Conservation (phyloP, 805 yeast species). For the Maudiozyma turicensis region DNA sequence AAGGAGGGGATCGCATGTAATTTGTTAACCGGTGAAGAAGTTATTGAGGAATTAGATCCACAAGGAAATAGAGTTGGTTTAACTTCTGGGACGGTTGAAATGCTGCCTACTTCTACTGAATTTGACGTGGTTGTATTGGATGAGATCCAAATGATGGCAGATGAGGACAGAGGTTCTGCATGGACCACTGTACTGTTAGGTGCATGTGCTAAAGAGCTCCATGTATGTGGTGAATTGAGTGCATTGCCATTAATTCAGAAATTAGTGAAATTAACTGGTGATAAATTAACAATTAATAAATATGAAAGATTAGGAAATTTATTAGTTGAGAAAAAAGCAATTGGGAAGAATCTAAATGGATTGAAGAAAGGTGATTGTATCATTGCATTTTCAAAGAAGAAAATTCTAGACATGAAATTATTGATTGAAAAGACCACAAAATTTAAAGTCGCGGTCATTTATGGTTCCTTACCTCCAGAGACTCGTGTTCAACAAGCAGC, state of each 20-base stretch:
- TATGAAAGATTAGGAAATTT: conserved; percentile 73
- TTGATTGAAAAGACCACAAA: conserved; percentile 55
- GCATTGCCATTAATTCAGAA: conserved; percentile 58
- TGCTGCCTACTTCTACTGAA: conserved; percentile 60
- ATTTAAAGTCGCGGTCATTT: conserved; percentile 74
- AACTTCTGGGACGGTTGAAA: conserved; percentile 86
- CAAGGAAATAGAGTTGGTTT: conserved; percentile 65
- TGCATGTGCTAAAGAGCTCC: conserved; percentile 74
- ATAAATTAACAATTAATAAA: conserved; percentile 55
- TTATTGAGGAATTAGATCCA: conserved; percentile 57
- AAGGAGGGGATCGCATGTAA: conserved; percentile 62
- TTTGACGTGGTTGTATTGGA: conserved; percentile 88
- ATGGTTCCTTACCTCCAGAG: conserved; percentile 95
- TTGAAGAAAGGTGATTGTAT: conserved; percentile 72
- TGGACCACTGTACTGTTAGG: conserved; percentile 92
- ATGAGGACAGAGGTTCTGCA: conserved; percentile 73
- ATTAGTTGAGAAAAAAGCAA: conserved; percentile 38
- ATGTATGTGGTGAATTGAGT: conserved; percentile 88
- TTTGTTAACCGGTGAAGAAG: conserved; percentile 92
- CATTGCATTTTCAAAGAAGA: conserved; percentile 72
- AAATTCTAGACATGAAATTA: conserved; percentile 59
- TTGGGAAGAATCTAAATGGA: conserved; percentile 18
- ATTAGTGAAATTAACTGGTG: conserved; percentile 65
- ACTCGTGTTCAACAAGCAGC: conserved; percentile 78
- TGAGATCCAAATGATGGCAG: conserved; percentile 93